These are phyloP conservation scores for Crotalaria pallida DNA, from an alignment of 306 rosid species.

Conservation along the genomic window DNA sequence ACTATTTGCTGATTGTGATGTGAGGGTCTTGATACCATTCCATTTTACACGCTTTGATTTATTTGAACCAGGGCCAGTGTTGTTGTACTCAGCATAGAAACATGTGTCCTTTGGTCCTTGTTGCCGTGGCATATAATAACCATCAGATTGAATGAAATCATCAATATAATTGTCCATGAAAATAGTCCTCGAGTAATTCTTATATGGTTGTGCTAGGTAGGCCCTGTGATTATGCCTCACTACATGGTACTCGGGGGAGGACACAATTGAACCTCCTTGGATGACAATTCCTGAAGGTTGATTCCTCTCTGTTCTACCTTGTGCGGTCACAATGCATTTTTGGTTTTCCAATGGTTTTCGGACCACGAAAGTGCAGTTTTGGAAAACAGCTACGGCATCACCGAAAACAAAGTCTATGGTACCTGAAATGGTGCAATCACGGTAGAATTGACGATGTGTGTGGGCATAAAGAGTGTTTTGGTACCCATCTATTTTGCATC, in stretches of 20 bases:
- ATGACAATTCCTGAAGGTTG: constrained; percentile 57
- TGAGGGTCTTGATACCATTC: constrained; percentile 50
- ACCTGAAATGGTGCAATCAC: constrained; percentile 64
- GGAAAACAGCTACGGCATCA: constrained; percentile 49
- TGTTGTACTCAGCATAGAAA: constrained; percentile 47
- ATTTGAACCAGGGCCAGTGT: constrained; percentile 55
- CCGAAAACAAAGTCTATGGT: constrained; percentile 78
- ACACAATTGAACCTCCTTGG: constrained; percentile 30
- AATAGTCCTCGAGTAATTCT: constrained; percentile 59
- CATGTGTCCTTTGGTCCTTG: constrained; percentile 34
- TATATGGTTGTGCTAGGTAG: constrained; percentile 68
- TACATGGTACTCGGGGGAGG: neutral
- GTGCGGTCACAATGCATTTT: constrained; percentile 66
- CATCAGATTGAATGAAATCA: constrained; percentile 46
- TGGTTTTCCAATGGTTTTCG: constrained; percentile 50
- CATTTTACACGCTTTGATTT: constrained; percentile 48
- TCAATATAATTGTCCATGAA: constrained; percentile 50
- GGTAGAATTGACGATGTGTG: constrained; percentile 67
- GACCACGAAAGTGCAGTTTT: constrained; percentile 58
- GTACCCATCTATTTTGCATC: constrained; percentile 58
- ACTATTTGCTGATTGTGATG: neutral
- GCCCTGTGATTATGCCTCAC: constrained; percentile 17
- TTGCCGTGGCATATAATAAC: constrained; percentile 65
- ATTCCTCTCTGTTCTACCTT: constrained; percentile 50
- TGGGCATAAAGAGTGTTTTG: constrained; percentile 67